Percentiles rank a stretch among this genome's conserved stretches.
phyloP scores from a whole-genome alignment of 2,329 filamentous ascomycete species.

The Aspergillus amoenus region DNA sequence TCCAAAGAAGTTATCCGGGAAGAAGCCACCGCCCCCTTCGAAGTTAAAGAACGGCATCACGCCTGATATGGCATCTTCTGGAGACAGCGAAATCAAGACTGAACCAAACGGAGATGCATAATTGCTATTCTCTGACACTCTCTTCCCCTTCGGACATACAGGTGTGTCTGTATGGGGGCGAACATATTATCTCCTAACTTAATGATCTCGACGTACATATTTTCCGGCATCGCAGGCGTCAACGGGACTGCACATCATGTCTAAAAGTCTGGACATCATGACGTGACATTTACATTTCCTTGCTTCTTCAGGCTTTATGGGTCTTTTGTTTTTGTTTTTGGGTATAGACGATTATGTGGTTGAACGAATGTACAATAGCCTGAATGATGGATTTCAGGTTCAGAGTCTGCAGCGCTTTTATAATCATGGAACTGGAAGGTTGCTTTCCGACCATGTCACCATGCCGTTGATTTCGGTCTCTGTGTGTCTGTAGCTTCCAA shows the following conservation, averaged over 20 bases:
- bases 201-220: constrained; percentile 30
- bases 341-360: constrained; percentile 21
- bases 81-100: constrained; percentile 35
- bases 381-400: constrained; percentile 7
- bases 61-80: constrained; percentile 24
- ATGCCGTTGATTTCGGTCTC: not conserved
- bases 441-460: not conserved
- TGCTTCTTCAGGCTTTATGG: constrained; percentile 14
- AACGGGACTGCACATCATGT: constrained; percentile 21
- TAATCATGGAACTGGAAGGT: not conserved
- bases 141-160: constrained; percentile 7
- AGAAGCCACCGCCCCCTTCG: constrained; percentile 36
- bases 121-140: not conserved
- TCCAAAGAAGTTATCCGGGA: constrained; percentile 37
- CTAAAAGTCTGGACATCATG: constrained; percentile 22
- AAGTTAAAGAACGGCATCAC: constrained; percentile 45
- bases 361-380: constrained; percentile 23
- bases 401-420: not conserved
- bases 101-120: constrained; percentile 32
- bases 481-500: not conserved
- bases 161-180: constrained; percentile 17
- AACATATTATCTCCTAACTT: constrained; percentile 21
- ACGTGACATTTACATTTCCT: constrained; percentile 18
- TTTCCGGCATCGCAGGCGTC: constrained; percentile 26
- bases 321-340: constrained; percentile 12